These are phyloP conservation scores for Thermomucor indicae-seudaticae DNA, from an alignment of 371 early-diverging fungal genomes.

Conservation along the genomic window DNA sequence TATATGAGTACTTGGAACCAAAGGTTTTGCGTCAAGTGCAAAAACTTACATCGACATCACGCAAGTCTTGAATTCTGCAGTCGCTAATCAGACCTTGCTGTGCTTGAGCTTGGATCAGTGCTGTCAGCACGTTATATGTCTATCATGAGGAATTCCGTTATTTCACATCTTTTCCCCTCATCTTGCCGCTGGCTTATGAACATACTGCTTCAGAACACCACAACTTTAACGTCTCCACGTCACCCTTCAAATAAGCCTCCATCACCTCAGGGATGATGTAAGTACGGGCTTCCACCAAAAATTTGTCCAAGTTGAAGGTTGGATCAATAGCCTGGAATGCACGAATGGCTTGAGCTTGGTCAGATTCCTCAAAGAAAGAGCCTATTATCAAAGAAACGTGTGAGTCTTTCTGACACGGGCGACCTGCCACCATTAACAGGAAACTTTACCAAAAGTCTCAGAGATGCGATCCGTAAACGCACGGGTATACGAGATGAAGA, in stretches of 20 bases:
- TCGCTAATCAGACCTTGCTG: slow-evolving; percentile 88
- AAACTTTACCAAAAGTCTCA: slow-evolving; percentile 58
- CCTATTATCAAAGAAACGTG: slow-evolving; percentile 19
- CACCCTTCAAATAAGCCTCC: slow-evolving; percentile 90
- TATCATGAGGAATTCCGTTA: no score
- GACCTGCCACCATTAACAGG: background rate
- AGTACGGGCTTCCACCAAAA: slow-evolving; percentile 86
- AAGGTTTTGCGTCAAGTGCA: background rate
- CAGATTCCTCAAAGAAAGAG: slow-evolving; percentile 88
- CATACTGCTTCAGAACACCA: slow-evolving; percentile 93
- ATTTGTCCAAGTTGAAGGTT: slow-evolving; percentile 78
- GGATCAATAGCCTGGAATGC: slow-evolving; percentile 86
- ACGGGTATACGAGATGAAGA: slow-evolving; percentile 79
- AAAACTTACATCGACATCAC: slow-evolving; percentile 78
- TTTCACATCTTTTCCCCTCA: no score
- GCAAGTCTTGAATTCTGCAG: slow-evolving; percentile 90
- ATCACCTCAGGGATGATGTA: slow-evolving; percentile 95
- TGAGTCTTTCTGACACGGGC: no score
- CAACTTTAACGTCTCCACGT: slow-evolving; percentile 74
- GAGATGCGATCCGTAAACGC: slow-evolving; percentile 75
- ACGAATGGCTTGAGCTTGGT: slow-evolving; percentile 87
- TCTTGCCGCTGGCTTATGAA: background rate
- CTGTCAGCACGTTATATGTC: slow-evolving; percentile 87
- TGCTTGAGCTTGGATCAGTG: slow-evolving; percentile 80
- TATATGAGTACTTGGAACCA: no score